Base-by-base conservation (phyloP, 2,329 filamentous ascomycete species). In the Aphanoascus verrucosus region DNA sequence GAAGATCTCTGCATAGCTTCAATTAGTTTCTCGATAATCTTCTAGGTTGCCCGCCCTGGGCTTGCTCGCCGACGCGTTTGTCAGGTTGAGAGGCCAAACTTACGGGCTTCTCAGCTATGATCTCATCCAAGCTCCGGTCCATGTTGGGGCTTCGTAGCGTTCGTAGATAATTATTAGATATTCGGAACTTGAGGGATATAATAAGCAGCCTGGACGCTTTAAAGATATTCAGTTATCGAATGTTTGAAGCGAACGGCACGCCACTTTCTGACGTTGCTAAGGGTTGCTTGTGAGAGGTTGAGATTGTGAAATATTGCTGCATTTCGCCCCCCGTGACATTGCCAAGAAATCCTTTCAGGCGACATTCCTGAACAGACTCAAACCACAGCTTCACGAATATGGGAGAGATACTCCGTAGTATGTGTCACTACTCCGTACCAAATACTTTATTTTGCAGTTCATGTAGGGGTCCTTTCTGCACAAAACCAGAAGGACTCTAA, bases 81-180 rank as follows among this genome's bases (percentile, higher is more conserved):
- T 17, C 32, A n/a, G 28, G 41, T 38, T 17, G 7, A 37, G 28
- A 14, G 6, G 14, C 23, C n/a, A 40, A 38, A 48, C 63, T 63
- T 74, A 82, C 79, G 63, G 80, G 77, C 59, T 78, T 77, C 62
- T 82, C 79, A 58, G 74, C 73, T 58, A 82, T 81, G 63, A 82
- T 81, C 61, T 83, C 81, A 68, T 83, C 80, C 55, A 84, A 72
- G 62, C 77, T 79, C 64, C 79, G 77, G 70, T 84, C 81, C 80
- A 84, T 84, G 35, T 54, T 51, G 44, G n/a, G 14, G 49, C 32
- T 46, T 52, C 23, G 49, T n/a, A 9, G 20, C 17, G 19, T 5
- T n/a, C 3, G 14, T 14, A n/a, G 44, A 5, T 7, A 28, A 9
- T 43, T 19, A 9, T 43, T 19, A 42, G 40, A 2, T 14, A 11